These are phyloP conservation scores for Coniella vitis DNA, from an alignment of 2,329 filamentous ascomycete genomes.

Conservation along the genomic window DNA sequence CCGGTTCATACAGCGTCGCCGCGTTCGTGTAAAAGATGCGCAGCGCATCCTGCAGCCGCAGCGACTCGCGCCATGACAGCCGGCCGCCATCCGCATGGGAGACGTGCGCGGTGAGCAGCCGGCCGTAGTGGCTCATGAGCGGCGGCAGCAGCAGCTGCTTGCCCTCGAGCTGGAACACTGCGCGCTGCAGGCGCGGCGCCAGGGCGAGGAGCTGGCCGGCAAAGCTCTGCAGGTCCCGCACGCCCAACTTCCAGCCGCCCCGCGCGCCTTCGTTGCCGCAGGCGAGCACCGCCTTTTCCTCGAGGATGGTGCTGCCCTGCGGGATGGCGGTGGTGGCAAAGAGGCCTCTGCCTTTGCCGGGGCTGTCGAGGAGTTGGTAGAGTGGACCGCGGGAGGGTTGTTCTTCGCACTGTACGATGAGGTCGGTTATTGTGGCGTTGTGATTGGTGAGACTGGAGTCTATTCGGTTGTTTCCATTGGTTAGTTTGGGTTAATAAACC, in stretches of 20 bases:
- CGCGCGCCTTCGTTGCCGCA: neutral
- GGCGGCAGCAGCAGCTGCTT: neutral
- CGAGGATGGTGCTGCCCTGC: neutral
- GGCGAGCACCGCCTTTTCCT: neutral
- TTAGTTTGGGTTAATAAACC: too few relatives aligned
- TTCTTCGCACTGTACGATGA: neutral
- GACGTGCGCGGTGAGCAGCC: neutral
- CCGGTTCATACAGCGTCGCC: neutral
- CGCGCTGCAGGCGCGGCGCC: neutral
- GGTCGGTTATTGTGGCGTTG: neutral
- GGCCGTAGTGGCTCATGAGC: neutral
- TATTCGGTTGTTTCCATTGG: neutral
- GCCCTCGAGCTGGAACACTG: neutral
- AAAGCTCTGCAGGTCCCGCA: neutral
- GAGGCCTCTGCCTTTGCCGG: constrained; percentile 1
- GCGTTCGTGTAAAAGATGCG: constrained; percentile 5
- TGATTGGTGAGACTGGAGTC: neutral
- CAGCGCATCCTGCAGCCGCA: constrained; percentile 1
- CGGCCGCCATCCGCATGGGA: neutral
- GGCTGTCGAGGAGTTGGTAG: neutral
- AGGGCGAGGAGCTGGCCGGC: neutral
- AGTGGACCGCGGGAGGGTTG: neutral
- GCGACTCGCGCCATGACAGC: constrained; percentile 2
- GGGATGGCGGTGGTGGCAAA: constrained; percentile 1
- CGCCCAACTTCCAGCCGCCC: neutral